Percentiles rank a stretch among this genome's conserved stretches.
Conservation (phyloP, 78 protist genomes). For the Protostelium mycophagum region DNA sequence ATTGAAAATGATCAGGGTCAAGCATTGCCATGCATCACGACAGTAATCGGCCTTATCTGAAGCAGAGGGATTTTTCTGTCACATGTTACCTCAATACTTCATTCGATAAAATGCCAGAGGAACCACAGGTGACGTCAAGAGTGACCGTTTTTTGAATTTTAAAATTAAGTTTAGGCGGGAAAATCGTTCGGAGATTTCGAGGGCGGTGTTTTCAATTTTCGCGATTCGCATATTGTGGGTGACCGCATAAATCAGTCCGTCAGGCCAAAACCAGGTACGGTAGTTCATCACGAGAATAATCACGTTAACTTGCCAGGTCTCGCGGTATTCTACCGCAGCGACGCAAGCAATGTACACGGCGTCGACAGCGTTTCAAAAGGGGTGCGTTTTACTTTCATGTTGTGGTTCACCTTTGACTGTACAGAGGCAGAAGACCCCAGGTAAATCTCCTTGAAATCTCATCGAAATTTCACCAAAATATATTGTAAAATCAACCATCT, state of each 20-base stretch:
- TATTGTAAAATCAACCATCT: no score
- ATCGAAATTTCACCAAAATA: no score
- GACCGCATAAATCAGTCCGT: neutral
- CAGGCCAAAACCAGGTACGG: neutral
- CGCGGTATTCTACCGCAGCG: neutral
- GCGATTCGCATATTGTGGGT: neutral
- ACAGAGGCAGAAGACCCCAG: neutral
- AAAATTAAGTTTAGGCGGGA: neutral
- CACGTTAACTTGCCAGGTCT: neutral
- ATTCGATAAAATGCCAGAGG: neutral
- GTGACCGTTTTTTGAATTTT: neutral
- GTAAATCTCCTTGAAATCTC: no score
- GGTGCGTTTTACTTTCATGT: neutral
- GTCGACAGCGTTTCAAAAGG: neutral
- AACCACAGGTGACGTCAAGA: neutral
- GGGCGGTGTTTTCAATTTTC: neutral
- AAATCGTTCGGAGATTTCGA: neutral
- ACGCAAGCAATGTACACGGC: neutral
- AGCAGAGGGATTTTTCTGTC: neutral
- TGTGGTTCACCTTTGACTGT: neutral
- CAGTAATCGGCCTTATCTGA: neutral
- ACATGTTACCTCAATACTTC: neutral
- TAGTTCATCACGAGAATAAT: neutral
- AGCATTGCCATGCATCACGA: neutral
- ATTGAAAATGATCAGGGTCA: no score